Evolutionary conservation across 169 alveolate species (phyloP).

Genomic region (Cryptosporidium muris): DNA sequence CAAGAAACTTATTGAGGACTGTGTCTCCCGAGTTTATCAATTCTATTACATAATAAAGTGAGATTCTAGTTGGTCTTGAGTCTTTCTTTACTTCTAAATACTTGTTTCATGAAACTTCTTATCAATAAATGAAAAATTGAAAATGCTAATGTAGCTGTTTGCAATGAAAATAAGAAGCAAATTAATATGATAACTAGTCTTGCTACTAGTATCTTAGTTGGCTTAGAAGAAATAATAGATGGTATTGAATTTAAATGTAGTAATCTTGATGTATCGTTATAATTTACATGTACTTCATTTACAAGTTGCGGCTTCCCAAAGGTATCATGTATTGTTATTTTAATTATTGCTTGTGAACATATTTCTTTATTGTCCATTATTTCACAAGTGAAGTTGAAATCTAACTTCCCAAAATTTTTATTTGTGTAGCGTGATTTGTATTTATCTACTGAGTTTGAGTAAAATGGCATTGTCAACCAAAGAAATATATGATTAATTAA

Average conservation of each 20-base stretch:
- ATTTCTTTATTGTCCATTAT: not conserved
- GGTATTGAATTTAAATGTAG: conserved; percentile 17
- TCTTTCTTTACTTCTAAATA: not conserved
- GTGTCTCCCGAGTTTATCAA: conserved; percentile 49
- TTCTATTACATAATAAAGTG: not conserved
- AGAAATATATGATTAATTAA: conserved; percentile 19
- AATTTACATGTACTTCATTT: conserved; percentile 6
- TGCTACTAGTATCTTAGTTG: not conserved
- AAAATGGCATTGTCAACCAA: conserved; percentile 30
- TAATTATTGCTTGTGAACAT: not conserved
- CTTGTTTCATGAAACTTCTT: not conserved
- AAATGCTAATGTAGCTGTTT: too few species aligned
- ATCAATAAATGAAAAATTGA: too few species aligned
- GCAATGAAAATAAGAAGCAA: not conserved
- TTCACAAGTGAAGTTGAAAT: conserved; percentile 41
- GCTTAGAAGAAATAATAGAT: conserved; percentile 13
- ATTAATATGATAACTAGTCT: conserved; percentile 5
- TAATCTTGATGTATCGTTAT: not conserved
- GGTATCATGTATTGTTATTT: conserved; percentile 23
- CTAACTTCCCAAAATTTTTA: conserved; percentile 72
- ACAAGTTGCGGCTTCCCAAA: conserved; percentile 4
- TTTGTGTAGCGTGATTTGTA: conserved; percentile 20
- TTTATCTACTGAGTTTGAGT: conserved; percentile 20
- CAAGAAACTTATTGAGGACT: conserved; percentile 55
- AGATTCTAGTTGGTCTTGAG: too few species aligned